Evolutionary conservation across 305 asterid species (phyloP), one percentile per base, ranked within the genome.

Genomic region (Solanum hybrid): DNA sequence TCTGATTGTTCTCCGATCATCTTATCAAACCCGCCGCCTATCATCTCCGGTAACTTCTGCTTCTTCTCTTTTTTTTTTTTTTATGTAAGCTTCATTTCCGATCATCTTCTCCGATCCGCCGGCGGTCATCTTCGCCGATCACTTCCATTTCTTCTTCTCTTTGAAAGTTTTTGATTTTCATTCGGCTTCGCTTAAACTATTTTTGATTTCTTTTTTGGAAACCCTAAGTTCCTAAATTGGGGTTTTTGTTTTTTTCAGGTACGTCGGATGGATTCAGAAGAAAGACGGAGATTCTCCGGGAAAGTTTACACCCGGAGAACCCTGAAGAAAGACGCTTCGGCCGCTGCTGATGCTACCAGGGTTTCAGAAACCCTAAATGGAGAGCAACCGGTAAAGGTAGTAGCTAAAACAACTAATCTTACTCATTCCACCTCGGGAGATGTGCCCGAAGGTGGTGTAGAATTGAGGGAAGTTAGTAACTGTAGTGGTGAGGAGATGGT

Each of bases 111-210:
- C 66, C 8, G 69, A 56, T 7, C 69, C 24, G 24, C 24, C 10
- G 69, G 10, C 24, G 69, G 69, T 56, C n/a, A 56, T 56, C 69
- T 56, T 56, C 69, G 0, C 10, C 24, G n/a, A 51, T 56, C 69
- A 56, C 69, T 56, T 56, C 10, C 66, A 6, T 56, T 42, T 42
- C 3, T 42, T 42, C 60, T 42, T 42, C 60, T 42, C 60, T 16
- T 51, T 51, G 64, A 2, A 51, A 51, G 64, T 16, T 14, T 51
- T 5, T 0, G 4, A 51, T 51, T 51, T 51, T 14, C 22, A 46
- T 5, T 46, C 22, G 3, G 22, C 8, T 14, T 51, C 10, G 1
- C n/a, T 16, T 0, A 16, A 14, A 5, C 4, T 17, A 1, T 13
- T 46, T 46, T 4, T 2, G 22, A 46, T 46, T 46, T 46, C 60